phyloP scores from a whole-genome alignment of 1,139 yeast genomes.

The Nadsonia starkeyi-henricii region DNA sequence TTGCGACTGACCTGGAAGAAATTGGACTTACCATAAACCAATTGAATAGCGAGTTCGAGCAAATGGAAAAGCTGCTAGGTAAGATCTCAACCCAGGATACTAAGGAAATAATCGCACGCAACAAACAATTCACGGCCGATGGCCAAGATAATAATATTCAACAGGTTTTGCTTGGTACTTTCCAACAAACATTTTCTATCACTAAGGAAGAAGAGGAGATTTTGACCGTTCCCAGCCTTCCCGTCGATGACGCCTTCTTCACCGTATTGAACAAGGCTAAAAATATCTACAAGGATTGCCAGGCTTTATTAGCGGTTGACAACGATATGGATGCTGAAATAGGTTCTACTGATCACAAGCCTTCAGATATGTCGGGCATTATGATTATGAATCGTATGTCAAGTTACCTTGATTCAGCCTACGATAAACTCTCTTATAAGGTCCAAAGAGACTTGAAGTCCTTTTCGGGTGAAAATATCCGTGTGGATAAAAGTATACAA shows the following conservation, averaged over 20 bases:
- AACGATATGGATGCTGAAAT: conserved; percentile 19
- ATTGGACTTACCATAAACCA: conserved; percentile 29
- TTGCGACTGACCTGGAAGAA: conserved; percentile 32
- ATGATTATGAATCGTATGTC: conserved; percentile 53
- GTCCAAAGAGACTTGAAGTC: conserved; percentile 25
- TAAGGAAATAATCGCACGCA: conserved; percentile 20
- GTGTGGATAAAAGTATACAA: conserved; percentile 15
- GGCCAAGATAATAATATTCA: conserved; percentile 33
- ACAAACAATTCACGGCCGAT: conserved; percentile 31
- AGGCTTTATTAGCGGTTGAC: conserved; percentile 51
- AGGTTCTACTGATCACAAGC: conserved; percentile 1
- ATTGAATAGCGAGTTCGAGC: conserved; percentile 20
- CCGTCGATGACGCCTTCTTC: conserved; percentile 40
- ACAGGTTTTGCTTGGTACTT: conserved; percentile 41
- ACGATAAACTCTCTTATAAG: conserved; percentile 33
- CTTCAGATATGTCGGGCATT: conserved; percentile 45
- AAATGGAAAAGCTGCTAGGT: conserved; percentile 18
- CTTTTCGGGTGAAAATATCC: conserved; percentile 15
- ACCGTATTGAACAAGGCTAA: conserved; percentile 46
- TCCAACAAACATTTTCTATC: conserved; percentile 53
- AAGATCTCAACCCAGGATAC: conserved; percentile 18
- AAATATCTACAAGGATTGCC: conserved; percentile 50
- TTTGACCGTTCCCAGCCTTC: conserved; percentile 18
- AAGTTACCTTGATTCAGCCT: conserved; percentile 36
- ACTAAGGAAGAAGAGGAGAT: conserved; percentile 48